These are phyloP conservation scores for Colletotrichum sublineola DNA, from an alignment of 2,329 filamentous ascomycete species.

Conservation along the genomic window DNA sequence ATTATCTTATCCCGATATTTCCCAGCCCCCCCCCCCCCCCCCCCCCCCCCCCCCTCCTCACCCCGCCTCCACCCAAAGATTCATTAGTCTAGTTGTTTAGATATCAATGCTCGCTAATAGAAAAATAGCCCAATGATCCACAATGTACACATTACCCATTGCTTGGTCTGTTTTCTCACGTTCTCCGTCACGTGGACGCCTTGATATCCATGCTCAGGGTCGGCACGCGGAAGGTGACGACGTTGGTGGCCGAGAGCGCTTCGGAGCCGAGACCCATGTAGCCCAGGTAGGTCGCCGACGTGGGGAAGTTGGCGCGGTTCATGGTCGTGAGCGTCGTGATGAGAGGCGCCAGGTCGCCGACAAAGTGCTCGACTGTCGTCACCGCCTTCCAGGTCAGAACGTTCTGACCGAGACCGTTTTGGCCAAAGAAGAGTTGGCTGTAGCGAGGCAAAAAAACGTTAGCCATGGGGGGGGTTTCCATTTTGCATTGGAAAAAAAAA, in stretches of 20 bases:
- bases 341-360: constrained; percentile 61
- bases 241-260: constrained; percentile 56
- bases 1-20: constrained; percentile 34
- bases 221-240: constrained; percentile 64
- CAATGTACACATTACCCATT: constrained; percentile 36
- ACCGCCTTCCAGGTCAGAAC: constrained; percentile 65
- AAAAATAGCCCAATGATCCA: constrained; percentile 7
- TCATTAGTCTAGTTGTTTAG: constrained; percentile 40
- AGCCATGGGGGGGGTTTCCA: neutral
- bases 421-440: constrained; percentile 58
- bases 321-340: constrained; percentile 56
- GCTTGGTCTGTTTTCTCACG: constrained; percentile 1
- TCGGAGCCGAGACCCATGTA: constrained; percentile 67
- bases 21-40: neutral
- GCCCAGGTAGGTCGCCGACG: constrained; percentile 60
- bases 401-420: constrained; percentile 57
- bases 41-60: neutral
- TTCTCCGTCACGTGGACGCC: neutral
- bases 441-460: neutral
- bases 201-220: constrained; percentile 52
- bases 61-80: neutral
- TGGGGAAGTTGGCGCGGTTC: constrained; percentile 53
- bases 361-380: constrained; percentile 55
- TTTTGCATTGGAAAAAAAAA: too few species aligned
- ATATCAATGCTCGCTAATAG: constrained; percentile 41